Conservation (phyloP, 257 asterid genomes). For the Datura wrightii region DNA sequence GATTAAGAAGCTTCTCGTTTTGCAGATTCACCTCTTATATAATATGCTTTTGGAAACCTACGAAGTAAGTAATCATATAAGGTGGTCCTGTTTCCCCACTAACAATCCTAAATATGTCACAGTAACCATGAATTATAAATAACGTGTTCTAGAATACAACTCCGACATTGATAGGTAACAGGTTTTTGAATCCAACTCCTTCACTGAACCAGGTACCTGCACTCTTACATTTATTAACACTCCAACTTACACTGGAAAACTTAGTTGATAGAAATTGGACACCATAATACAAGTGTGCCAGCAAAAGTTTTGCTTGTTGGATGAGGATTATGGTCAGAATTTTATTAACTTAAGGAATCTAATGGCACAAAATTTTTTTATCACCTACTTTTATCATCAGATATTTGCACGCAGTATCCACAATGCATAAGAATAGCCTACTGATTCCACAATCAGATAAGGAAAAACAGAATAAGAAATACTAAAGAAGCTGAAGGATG, state of each 20-base stretch:
- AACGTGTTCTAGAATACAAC: neutral
- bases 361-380: neutral
- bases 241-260: neutral
- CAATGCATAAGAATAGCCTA: neutral
- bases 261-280: neutral
- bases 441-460: neutral
- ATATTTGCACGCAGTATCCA: neutral
- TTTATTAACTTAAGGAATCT: neutral
- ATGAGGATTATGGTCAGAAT: neutral
- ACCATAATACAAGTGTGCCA: neutral
- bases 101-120: slow-evolving; percentile 1
- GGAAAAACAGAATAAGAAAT: neutral
- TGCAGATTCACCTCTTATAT: neutral
- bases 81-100: neutral
- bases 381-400: neutral
- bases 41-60: neutral
- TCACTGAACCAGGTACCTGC: neutral
- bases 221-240: neutral
- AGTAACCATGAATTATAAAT: neutral
- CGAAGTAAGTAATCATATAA: neutral
- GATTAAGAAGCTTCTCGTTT: neutral
- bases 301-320: neutral
- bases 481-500: neutral
- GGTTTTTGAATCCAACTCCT: slow-evolving; percentile 1
- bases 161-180: neutral